Conservation (phyloP, 169 alveolate species). For the Plasmodium berghei region DNA sequence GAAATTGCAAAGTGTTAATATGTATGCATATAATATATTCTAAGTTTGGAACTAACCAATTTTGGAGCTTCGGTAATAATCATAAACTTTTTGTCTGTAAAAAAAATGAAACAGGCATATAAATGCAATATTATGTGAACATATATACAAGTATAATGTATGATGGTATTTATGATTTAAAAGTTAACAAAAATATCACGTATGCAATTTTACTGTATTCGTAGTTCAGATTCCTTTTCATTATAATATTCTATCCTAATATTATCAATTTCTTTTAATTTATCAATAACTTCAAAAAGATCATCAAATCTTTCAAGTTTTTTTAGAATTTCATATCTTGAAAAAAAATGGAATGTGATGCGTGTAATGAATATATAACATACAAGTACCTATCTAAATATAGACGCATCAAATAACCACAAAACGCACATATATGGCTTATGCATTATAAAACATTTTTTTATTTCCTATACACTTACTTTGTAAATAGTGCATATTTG, state of each 20-base stretch:
- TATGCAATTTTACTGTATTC: slow-evolving; percentile 37
- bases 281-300: slow-evolving; percentile 27
- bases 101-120: neutral
- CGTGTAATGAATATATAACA: neutral
- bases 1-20: neutral
- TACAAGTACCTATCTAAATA: slow-evolving; percentile 1
- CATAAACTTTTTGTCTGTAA: slow-evolving; percentile 46
- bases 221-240: slow-evolving; percentile 47
- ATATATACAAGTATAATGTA: neutral
- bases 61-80: slow-evolving; percentile 39
- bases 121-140: neutral
- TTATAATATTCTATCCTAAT: slow-evolving; percentile 34
- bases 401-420: neutral
- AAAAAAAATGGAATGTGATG: slow-evolving; percentile 1
- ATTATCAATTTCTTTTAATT: slow-evolving; percentile 40
- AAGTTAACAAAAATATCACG: neutral
- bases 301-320: slow-evolving; percentile 56
- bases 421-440: neutral
- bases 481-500: slow-evolving; percentile 62
- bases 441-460: neutral
- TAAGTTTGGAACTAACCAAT: slow-evolving; percentile 22
- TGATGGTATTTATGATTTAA: neutral
- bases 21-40: neutral
- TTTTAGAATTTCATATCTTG: slow-evolving; percentile 56
- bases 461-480: neutral